phyloP scores from a whole-genome alignment of 768 basidiomycete genomes.

The Strobilomyces dryophilus region DNA sequence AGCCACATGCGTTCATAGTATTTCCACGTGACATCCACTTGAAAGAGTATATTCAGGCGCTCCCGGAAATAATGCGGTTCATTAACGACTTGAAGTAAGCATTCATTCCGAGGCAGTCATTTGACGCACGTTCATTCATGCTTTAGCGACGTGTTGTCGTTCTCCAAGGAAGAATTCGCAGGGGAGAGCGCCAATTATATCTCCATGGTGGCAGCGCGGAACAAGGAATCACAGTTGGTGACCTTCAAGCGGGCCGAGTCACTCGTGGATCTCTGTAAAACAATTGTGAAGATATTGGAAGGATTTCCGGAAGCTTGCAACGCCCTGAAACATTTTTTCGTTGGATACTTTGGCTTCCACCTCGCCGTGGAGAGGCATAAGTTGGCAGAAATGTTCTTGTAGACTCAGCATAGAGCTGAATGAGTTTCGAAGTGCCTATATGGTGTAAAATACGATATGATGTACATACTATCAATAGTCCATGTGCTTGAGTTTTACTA shows the following conservation, averaged over 20 bases:
- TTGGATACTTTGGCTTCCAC: not conserved
- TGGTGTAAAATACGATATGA: constrained; percentile 2
- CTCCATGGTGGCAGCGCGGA: not conserved
- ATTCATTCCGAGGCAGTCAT: not conserved
- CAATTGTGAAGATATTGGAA: not conserved
- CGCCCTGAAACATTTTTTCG: not conserved
- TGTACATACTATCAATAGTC: constrained; percentile 15
- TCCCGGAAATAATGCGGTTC: not conserved
- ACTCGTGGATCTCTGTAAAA: not conserved
- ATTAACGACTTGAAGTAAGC: not conserved
- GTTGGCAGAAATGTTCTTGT: not conserved
- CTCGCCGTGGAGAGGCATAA: not conserved
- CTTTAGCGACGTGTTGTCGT: not conserved
- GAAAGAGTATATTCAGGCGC: not conserved
- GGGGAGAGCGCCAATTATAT: not conserved
- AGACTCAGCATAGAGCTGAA: not conserved
- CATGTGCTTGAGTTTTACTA: constrained; percentile 5
- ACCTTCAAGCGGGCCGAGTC: not conserved
- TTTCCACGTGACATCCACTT: not conserved
- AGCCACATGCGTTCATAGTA: not conserved
- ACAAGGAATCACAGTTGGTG: not conserved
- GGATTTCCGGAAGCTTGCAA: not conserved
- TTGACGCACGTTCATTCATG: not conserved
- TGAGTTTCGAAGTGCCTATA: not conserved
- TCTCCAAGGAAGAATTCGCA: not conserved